A percentile compares a stretch with the other conserved stretches of the same genome.
Evolutionary conservation across 139 green algal species (phyloP).

Genomic region (Mesotaenium endlicherianum): DNA sequence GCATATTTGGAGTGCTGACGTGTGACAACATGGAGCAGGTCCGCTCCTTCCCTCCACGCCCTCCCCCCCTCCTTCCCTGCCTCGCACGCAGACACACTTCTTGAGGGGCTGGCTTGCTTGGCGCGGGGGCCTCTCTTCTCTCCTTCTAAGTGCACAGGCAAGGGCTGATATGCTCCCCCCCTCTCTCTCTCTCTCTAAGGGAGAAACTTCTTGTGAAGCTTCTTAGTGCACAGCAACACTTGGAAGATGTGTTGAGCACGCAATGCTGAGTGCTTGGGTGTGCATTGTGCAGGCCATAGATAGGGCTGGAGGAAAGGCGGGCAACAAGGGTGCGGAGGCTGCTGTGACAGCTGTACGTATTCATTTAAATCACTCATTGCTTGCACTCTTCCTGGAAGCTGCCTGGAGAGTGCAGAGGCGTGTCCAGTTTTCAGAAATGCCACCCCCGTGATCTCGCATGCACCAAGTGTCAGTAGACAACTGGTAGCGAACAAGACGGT

Average conservation of each 20-base stretch:
- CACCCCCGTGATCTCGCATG: too few species aligned
- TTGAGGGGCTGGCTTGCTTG: background rate
- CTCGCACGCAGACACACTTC: background rate
- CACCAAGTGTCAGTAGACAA: too few species aligned
- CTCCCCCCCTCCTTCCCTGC: background rate
- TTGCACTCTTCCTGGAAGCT: too few species aligned
- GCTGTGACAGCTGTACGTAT: conserved; percentile 32
- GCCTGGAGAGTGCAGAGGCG: too few species aligned
- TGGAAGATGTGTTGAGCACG: background rate
- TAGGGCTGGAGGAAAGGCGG: conserved; percentile 88
- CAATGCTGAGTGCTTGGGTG: background rate
- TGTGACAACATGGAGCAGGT: background rate
- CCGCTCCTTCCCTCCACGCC: background rate
- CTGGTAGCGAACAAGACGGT: too few species aligned
- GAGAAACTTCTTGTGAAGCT: too few species aligned
- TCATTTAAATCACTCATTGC: too few species aligned
- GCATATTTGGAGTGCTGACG: conserved; percentile 11
- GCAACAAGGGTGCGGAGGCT: conserved; percentile 91
- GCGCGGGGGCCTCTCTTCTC: background rate
- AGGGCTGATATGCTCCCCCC: background rate
- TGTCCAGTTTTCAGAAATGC: too few species aligned
- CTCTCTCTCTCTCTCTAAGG: background rate
- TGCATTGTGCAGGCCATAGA: conserved; percentile 77
- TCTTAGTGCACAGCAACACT: too few species aligned
- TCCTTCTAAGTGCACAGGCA: background rate